Evolutionary conservation across 225 moss, liverwort and hornwort species (phyloP), one percentile per base, ranked within the genome.

Genomic region (Physcomitrium patens): DNA sequence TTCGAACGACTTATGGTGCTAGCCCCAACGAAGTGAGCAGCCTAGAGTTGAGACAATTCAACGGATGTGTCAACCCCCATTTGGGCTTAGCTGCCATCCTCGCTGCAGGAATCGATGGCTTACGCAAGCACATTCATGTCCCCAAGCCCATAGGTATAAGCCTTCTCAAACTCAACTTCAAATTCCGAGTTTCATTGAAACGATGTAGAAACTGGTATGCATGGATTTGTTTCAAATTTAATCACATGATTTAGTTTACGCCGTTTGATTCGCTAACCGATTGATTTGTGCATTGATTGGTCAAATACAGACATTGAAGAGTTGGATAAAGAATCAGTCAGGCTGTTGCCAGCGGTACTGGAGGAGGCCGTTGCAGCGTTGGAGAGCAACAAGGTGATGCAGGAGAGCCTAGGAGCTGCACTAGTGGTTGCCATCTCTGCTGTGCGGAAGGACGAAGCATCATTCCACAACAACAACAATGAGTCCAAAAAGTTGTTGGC

Each of bases 51-150:
- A 89, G 85, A 78, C 84, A 89, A 14, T 93, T 96, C 48, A 91
- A 93, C 71, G 96, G 92, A 18, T 91, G 91, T 84, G 89, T 81
- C 3, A 92, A 96, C 77, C 92, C 96, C 18, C 86, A 96, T 73
- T 82, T 96, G 80, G 90, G 90, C 48, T 80, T 96, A 70, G 92
- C 96, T 56, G 86, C 93, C 55, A 69, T 93, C 45, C 63, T 92
- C 20, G 93, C 89, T 24, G 87, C 91, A 23, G 96, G 96, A 63
- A 81, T 96, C 20, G 93, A 96, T 72, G 96, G 96, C 66, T 81
- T 96, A 78, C 84, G 87, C 51, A 93, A 90, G 78, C 82, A 89
- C 73, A 84, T 90, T 7, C 75, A 84, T 23, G 79, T 63, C 49
- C 91, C 91, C 9, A 43, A 76, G 1, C 93, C 95, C 10, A 9